phyloP scores from a whole-genome alignment of 2,329 filamentous ascomycete species.

The Sclerotinia subarctica region DNA sequence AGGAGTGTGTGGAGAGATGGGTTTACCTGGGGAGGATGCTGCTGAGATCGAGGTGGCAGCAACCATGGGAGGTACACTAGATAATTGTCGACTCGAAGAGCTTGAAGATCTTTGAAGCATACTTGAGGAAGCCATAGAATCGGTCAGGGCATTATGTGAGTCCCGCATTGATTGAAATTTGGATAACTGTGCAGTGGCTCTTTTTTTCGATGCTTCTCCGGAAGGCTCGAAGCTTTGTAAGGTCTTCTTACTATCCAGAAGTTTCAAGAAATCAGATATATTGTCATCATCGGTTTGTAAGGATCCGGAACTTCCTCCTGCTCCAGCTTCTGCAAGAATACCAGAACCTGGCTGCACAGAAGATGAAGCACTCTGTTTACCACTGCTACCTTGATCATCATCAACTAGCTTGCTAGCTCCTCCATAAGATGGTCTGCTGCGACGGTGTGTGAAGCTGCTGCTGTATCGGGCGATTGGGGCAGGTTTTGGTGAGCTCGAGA shows the following conservation, averaged over 20 bases:
- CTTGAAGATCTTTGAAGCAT: constrained; percentile 79
- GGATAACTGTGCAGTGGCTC: constrained; percentile 74
- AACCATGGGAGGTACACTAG: constrained; percentile 62
- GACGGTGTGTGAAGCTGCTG: constrained; percentile 88
- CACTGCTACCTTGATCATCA: constrained; percentile 75
- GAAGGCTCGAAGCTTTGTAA: constrained; percentile 71
- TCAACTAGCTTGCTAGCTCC: constrained; percentile 63
- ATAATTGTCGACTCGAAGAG: constrained; percentile 61
- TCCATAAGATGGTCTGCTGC: constrained; percentile 72
- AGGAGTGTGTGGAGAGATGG: constrained; percentile 83
- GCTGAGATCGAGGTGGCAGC: constrained; percentile 74
- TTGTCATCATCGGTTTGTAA: constrained; percentile 80
- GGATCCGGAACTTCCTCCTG: constrained; percentile 63
- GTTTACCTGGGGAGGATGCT: constrained; percentile 86
- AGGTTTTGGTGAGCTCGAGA: constrained; percentile 75
- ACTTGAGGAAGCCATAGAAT: constrained; percentile 88
- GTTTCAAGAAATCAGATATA: constrained; percentile 88
- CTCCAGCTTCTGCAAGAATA: constrained; percentile 67
- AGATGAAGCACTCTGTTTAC: constrained; percentile 73
- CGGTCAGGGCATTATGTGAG: constrained; percentile 81
- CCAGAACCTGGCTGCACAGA: constrained; percentile 72
- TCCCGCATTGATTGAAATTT: constrained; percentile 89
- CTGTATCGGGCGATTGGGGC: constrained; percentile 79
- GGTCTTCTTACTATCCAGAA: constrained; percentile 85
- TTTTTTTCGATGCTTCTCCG: constrained; percentile 67